Percentiles rank a stretch among this genome's conserved stretches.
These are phyloP conservation scores for Saraca asoca DNA, from an alignment of 331 rosid species.

Conservation along the genomic window DNA sequence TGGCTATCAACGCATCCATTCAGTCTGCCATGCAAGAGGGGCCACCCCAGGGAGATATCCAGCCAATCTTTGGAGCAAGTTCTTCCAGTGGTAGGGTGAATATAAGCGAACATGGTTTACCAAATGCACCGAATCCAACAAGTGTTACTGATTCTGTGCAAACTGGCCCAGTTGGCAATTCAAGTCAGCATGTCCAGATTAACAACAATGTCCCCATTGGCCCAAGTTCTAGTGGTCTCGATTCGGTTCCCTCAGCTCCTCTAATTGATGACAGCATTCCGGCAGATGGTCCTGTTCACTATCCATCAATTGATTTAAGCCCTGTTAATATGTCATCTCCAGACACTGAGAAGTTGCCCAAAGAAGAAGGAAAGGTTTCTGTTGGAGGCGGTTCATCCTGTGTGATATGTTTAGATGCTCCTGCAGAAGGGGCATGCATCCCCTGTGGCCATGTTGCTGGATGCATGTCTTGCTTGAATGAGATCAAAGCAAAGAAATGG, in stretches of 20 bases:
- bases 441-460: slow-evolving; percentile 99
- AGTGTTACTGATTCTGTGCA: slow-evolving; percentile 34
- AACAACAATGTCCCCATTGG: slow-evolving; percentile 31
- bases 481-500: slow-evolving; percentile 86
- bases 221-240: slow-evolving; percentile 30
- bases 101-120: slow-evolving; percentile 41
- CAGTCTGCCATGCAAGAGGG: slow-evolving; percentile 63
- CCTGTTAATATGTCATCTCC: slow-evolving; percentile 54
- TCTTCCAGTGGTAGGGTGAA: slow-evolving; percentile 47
- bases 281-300: slow-evolving; percentile 58
- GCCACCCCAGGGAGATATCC: slow-evolving; percentile 48
- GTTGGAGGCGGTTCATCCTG: slow-evolving; percentile 59
- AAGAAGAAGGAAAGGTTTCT: slow-evolving; percentile 44
- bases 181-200: slow-evolving; percentile 34
- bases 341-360: slow-evolving; percentile 36
- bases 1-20: slow-evolving; percentile 74
- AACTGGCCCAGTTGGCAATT: slow-evolving; percentile 37
- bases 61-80: slow-evolving; percentile 54
- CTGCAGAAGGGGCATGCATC: slow-evolving; percentile 90
- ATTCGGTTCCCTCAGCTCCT: slow-evolving; percentile 69
- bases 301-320: slow-evolving; percentile 83
- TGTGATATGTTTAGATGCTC: slow-evolving; percentile 93
- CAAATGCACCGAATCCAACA: slow-evolving; percentile 38
- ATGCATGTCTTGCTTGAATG: slow-evolving; percentile 93
- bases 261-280: slow-evolving; percentile 46